Base-by-base conservation (phyloP, 257 asterid species). In the Penstemon eatonii region DNA sequence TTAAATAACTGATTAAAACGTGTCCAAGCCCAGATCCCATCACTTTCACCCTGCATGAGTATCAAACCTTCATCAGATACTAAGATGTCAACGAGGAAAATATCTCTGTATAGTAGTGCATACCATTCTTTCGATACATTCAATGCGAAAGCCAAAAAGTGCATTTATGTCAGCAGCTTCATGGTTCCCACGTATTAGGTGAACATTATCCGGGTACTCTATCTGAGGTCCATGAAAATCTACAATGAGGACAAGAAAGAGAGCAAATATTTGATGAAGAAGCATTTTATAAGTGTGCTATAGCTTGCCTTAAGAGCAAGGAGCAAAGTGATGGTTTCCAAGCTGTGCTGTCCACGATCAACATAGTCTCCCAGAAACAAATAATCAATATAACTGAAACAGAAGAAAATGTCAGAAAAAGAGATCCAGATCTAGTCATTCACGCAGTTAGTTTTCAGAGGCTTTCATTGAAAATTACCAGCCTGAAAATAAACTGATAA, bases 111-210 rank as follows among this genome's bases (percentile, higher is more conserved):
- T 13, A 61, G 64, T 65, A 38, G 61, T 53, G 75, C 85, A 69
- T 86, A 94, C 97, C 99, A 94, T 94, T 82, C 99, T 87, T 78
- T 94, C 99, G 42, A 94, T 91, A 82, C 99, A 94, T 83, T 94
- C 99, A 73, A 94, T 89, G 67, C 99, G 96, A 78, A 94, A 94
- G 70, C 99, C 99, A 79, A 91, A 94, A 49, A 94, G 95, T 46
- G 99, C 99, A 79, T 94, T 94, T 53, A 94, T 94, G 78, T 94
- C 99, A 60, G 99, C 97, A 79, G 96, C 96, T 86, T 94, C 99
- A 56, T 94, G 99, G 78, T 94, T 94, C 54, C 99, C 99, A 46
- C 99, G 97, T 69, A 94, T 94, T 83, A 94, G 81, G 85, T 94
- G 98, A 61, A 94, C 89, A 70, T 86, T 87, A n/a, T 91, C 96